Evolutionary conservation across 768 basidiomycete species (phyloP), one percentile per base, ranked within the genome.

Genomic region (Termitomyces sp.): DNA sequence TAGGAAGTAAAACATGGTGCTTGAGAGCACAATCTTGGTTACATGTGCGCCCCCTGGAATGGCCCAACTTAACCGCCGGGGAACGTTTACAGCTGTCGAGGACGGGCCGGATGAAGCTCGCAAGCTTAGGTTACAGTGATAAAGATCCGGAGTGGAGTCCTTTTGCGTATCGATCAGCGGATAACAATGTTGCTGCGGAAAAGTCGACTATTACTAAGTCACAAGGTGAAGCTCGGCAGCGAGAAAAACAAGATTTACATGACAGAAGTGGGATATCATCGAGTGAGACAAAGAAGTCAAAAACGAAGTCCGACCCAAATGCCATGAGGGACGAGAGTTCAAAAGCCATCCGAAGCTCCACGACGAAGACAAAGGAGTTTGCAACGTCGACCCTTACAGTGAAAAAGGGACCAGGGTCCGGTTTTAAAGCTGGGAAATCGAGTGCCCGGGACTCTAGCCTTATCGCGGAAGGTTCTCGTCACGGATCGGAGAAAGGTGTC

Each of bases 11-110:
- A 56, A 63, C 61, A 0, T 90, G 85, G 77, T 64, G 71, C 32
- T 80, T 90, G 58, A 87, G 83, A 60, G 70, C 76, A 24, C 65
- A 69, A 20, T 72, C 81, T 3, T 91, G 88, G 88, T 74, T 74
- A 34, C 84, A 90, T 64, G 84, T 90, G 26, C 83, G 86, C 6
- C 89, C 89, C 0, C 84, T 77, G 57, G 85, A 84, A 59, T 87
- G 80, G 77, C 72, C 76, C 0, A 73, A 72, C 29, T 72, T 87
- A 27, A 72, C 73, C 3, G 79, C 81, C 29, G 49, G 71, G 2
- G 81, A 84, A 46, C 77, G 81, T 5, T 72, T 70, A 8, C 63
- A 59, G n/a, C 72, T 90, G 67, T 76, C 81, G 8, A 77, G 81
- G 41, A 72, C 75, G 29, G 86, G 82, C 1, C 77, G 84, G 46